phyloP scores from a whole-genome alignment of 805 yeast species.

The Zygosaccharomyces pseudorouxii region DNA sequence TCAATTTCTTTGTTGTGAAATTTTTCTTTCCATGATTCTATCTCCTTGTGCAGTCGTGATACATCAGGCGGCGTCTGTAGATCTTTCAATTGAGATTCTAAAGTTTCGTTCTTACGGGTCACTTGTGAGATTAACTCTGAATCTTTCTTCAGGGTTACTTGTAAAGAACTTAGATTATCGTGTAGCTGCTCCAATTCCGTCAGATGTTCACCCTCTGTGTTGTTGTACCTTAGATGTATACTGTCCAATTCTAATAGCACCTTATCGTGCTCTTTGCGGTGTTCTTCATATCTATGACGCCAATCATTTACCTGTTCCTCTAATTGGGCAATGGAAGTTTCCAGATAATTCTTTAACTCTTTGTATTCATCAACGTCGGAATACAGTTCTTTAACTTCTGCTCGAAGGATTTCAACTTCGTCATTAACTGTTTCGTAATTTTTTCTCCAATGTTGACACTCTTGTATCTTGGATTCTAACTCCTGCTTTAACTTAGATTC shows the following conservation, averaged over 20 bases:
- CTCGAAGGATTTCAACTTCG: slow-evolving; percentile 36
- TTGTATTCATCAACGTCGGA: slow-evolving; percentile 34
- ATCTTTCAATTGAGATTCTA: slow-evolving; percentile 25
- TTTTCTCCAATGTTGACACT: slow-evolving; percentile 18
- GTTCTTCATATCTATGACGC: slow-evolving; percentile 21
- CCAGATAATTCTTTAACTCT: slow-evolving; percentile 21
- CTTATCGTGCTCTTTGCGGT: slow-evolving; percentile 21
- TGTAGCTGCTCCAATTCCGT: slow-evolving; percentile 37
- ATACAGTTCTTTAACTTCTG: slow-evolving; percentile 36
- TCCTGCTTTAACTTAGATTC: slow-evolving; percentile 15
- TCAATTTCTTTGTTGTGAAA: slow-evolving; percentile 41
- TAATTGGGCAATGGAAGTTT: slow-evolving; percentile 33
- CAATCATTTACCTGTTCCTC: slow-evolving; percentile 29
- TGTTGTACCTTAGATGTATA: slow-evolving; percentile 22
- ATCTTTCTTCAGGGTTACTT: slow-evolving; percentile 28
- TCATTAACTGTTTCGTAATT: slow-evolving; percentile 30
- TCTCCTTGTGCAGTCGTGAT: slow-evolving; percentile 20
- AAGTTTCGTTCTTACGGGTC: slow-evolving; percentile 26
- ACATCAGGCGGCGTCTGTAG: slow-evolving; percentile 12
- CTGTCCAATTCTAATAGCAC: slow-evolving; percentile 27
- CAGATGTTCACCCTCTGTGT: slow-evolving; percentile 36
- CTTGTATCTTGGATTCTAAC: slow-evolving; percentile 15
- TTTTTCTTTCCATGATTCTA: slow-evolving; percentile 35
- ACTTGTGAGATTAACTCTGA: slow-evolving; percentile 28
- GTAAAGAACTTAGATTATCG: slow-evolving; percentile 34